Conservation (phyloP, 2,329 filamentous ascomycete genomes). For the Monosporascus sp. region DNA sequence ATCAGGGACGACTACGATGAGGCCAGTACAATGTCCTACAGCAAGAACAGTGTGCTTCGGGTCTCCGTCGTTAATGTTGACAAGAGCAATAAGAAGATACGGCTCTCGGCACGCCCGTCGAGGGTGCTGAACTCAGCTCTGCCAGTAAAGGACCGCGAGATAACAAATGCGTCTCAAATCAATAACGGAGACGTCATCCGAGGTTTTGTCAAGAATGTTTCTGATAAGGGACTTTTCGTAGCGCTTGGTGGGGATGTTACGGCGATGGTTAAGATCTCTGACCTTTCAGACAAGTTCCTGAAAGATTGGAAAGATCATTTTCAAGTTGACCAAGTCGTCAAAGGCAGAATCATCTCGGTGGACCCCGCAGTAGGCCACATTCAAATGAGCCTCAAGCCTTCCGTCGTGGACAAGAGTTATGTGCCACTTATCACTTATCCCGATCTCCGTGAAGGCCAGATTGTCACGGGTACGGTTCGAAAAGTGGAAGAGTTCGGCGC, state of each 20-base stretch:
- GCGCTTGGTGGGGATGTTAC: conserved; percentile 75
- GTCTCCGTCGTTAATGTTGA: conserved; percentile 84
- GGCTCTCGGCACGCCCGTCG: conserved; percentile 79
- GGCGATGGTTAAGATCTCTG: conserved; percentile 77
- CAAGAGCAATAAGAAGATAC: conserved; percentile 74
- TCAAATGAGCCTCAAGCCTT: conserved; percentile 83
- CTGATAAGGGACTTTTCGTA: conserved; percentile 86
- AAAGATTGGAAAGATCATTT: conserved; percentile 95
- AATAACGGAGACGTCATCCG: conserved; percentile 74
- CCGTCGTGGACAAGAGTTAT: conserved; percentile 75
- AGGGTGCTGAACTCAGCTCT: conserved; percentile 83
- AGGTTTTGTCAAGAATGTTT: conserved; percentile 87
- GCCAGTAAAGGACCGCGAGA: conserved; percentile 74
- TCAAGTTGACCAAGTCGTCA: conserved; percentile 84
- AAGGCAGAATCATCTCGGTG: conserved; percentile 73
- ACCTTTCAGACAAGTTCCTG: conserved; percentile 84
- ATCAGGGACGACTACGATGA: conserved; percentile 81
- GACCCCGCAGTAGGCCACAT: conserved; percentile 66
- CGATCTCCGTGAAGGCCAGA: conserved; percentile 74
- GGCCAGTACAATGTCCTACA: conserved; percentile 68
- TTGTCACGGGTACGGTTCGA: conserved; percentile 83
- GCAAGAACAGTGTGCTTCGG: conserved; percentile 80
- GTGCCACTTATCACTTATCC: conserved; percentile 65
- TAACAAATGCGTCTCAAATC: conserved; percentile 66
- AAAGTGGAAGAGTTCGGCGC: conserved; percentile 95